Evolutionary conservation across 257 asterid species (phyloP), one percentile per base, ranked within the genome.

Genomic region (Gentiana dahurica): DNA sequence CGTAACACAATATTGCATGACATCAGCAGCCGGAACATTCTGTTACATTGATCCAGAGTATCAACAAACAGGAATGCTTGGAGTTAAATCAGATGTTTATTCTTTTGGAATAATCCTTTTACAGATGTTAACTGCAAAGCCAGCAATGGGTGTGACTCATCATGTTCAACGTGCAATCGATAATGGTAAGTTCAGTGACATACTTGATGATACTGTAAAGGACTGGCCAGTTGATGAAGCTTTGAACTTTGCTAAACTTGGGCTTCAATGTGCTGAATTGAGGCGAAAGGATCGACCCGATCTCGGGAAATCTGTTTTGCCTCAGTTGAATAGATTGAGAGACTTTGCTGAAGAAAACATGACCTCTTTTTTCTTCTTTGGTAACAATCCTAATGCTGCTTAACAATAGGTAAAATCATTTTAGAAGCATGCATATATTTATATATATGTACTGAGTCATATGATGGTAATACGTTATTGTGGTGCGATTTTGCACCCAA

Each of bases 21-120:
- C 97, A 13, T 79, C 95, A 12, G 71, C 97, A 1, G 97, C 97
- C 2, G 97, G 95, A 38, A 89, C 97, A 0, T 80, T 89, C 69
- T 86, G 97, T 70, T 89, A 89, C 71, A 89, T 89, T 4, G 97
- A 89, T 66, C 97, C 97, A 0, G 97, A 86, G 53, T 89, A 89
- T 67, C 97, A 89, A 50, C 94, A 86, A 55, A 81, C 95, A 0
- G 97, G 97, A 12, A 86, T 89, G 97, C 87, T 89, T 0, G 97
- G 97, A 35, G 88, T 86, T 51, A 89, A 89, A 66, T 89, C 97
- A 0, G 97, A 89, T 12, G 75, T 89, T 8, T 89, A 89, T 59
- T 83, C 97, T 2, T 75, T 89, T 0, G 97, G 95, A 5, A 76
- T 89, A 5, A 74, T 89, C 49, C 86, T 83, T 53, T 72, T 89